phyloP scores from a whole-genome alignment of 345 rosid species.

The Moricandia moricandioides region DNA sequence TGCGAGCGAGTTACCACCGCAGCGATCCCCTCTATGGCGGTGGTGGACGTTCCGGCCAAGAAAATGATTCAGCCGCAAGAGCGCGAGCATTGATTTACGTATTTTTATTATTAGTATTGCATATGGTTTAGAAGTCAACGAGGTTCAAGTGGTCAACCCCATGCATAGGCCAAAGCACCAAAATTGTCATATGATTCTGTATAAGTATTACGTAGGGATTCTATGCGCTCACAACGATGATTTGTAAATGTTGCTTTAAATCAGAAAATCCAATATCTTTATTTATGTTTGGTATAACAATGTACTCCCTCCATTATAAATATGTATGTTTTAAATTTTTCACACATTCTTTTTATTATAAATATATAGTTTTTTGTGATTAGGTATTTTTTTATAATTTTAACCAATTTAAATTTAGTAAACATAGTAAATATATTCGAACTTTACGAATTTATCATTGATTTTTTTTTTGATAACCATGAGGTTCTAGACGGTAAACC shows the following conservation, averaged over 20 bases:
- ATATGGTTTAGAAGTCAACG: conserved; percentile 6
- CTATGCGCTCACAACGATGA: not conserved
- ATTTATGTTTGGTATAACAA: not conserved
- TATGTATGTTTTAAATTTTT: too few relatives aligned
- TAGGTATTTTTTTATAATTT: too few relatives aligned
- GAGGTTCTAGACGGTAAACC: too few relatives aligned
- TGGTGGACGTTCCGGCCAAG: not conserved
- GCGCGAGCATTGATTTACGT: conserved; percentile 3
- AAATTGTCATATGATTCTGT: conserved; percentile 11
- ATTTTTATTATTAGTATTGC: not conserved
- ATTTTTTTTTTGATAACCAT: too few relatives aligned
- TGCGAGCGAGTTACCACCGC: conserved; percentile 81
- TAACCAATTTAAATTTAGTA: too few relatives aligned
- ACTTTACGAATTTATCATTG: too few relatives aligned
- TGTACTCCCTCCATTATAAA: too few relatives aligned
- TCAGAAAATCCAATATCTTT: not conserved
- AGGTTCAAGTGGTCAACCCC: conserved; percentile 7
- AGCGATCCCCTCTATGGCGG: conserved; percentile 22
- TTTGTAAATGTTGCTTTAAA: conserved; percentile 20
- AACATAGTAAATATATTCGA: too few relatives aligned
- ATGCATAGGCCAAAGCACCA: not conserved
- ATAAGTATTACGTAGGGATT: conserved; percentile 18
- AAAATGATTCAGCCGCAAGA: conserved; percentile 20
- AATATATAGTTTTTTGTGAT: too few relatives aligned
- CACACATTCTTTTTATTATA: too few relatives aligned